Conservation (phyloP, 352 stramenopile species). For the Phytopythium helicoides region DNA sequence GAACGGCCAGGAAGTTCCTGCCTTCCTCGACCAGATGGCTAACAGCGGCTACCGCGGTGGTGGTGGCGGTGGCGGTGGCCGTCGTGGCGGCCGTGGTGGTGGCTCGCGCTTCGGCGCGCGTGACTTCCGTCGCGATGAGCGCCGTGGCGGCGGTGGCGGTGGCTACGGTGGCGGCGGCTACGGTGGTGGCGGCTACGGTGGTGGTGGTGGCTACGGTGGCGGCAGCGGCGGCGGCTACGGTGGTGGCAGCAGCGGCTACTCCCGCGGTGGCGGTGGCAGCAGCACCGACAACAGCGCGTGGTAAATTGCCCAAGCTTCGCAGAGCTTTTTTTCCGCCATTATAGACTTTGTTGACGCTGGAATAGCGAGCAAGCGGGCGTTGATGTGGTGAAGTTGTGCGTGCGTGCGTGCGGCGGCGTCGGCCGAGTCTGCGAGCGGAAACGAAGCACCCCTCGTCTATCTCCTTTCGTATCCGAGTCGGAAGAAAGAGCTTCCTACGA, state of each 20-base stretch:
- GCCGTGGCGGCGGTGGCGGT: constrained; percentile 36
- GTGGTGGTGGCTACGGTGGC: constrained; percentile 25
- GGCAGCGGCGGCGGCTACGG: constrained; percentile 25
- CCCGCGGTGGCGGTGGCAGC: constrained; percentile 35
- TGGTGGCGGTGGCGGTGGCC: constrained; percentile 40
- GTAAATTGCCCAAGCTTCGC: constrained; percentile 41
- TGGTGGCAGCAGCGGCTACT: constrained; percentile 12
- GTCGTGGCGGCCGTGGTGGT: constrained; percentile 50
- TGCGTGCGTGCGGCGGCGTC: constrained; percentile 28
- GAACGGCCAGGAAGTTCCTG: constrained; percentile 94
- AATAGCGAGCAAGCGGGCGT: constrained; percentile 9
- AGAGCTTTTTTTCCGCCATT: constrained; percentile 11
- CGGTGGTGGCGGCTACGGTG: constrained; percentile 17
- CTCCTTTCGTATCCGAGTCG: constrained; percentile 51
- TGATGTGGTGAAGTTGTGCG: constrained; percentile 23
- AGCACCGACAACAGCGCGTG: constrained; percentile 87
- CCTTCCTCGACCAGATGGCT: constrained; percentile 95
- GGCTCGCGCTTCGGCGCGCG: constrained; percentile 80
- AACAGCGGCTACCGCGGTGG: constrained; percentile 73
- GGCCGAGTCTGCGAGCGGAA: constrained; percentile 21
- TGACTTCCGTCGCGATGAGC: constrained; percentile 85
- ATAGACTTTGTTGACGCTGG: constrained; percentile 27
- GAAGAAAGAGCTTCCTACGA: constrained; percentile 76
- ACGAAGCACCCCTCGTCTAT: constrained; percentile 28
- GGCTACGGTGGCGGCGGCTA: constrained; percentile 17